Base-by-base conservation (phyloP, 2,329 filamentous ascomycete genomes). In the Ophiostoma tasmaniense region DNA sequence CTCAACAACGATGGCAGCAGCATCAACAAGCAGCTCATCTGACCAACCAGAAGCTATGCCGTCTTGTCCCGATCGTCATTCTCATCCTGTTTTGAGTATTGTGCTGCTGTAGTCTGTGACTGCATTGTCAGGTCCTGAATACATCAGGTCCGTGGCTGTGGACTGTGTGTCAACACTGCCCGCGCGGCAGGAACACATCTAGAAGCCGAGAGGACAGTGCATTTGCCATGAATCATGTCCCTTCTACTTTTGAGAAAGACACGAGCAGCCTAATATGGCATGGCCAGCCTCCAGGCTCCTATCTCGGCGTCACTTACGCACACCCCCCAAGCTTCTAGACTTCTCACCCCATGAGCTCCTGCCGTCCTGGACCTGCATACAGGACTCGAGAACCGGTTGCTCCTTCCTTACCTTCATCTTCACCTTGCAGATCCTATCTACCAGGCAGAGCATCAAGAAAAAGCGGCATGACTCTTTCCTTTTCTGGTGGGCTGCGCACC, bases 321-420 rank as follows among this genome's bases (percentile, higher is more conserved):
- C 25, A 25, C 55, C 25, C 50, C 50, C n/a, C 17, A 20, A n/a
- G 42, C 42, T 20, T 55, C 25, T 61, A 17, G 55, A 30, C 22
- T 25, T 13, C 22, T 14, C 22, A 59, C 52, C 52, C 22, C 52
- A 25, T 59, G 52, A 61, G 55, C 25, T 61, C 55, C 25, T 61
- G 55, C 55, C 55, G 17, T 30, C 13, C 25, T 7, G 22, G 25
- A 33, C 50, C 50, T 30, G 25, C 22, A 6, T n/a, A 20, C 10
- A 64, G 61, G 61, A 64, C 61, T 64, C 30, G 30, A 37, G 33
- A 5, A 14, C 61, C 61, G 61, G 61, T 64, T 22, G 64, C 66
- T 64, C 67, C 42, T 70, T 64, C 61, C 61, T 64, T 33, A 13
- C 35, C 20, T 61, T 17, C 17, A 45, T 45, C 42, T 6, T 45